Percentiles rank a stretch among this genome's conserved stretches.
Evolutionary conservation across 495 filamentous ascomycete species (phyloP).

Genomic region (Penicillium coffeae): DNA sequence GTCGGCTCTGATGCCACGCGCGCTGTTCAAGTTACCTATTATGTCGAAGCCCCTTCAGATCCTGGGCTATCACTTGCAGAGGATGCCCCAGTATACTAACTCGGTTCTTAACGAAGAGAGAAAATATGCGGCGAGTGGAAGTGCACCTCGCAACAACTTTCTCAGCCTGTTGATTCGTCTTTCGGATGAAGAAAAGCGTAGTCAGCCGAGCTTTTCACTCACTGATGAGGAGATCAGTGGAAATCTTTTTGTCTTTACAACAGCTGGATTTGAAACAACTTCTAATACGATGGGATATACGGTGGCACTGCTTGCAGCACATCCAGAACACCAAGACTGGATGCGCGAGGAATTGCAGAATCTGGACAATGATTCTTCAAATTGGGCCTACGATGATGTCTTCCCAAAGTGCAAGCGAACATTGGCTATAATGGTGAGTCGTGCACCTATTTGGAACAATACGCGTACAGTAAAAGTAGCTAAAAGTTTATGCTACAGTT

Average conservation of each 20-base stretch:
- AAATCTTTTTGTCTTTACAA: constrained; percentile 52
- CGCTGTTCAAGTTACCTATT: constrained; percentile 24
- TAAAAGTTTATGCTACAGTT: constrained; percentile 18
- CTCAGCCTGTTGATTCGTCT: constrained; percentile 35
- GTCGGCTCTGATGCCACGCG: constrained; percentile 27
- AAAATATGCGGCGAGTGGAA: constrained; percentile 13
- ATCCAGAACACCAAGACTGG: constrained; percentile 40
- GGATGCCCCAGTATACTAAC: constrained; percentile 23
- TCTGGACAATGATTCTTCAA: background rate
- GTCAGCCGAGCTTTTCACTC: background rate
- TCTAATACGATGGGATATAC: constrained; percentile 38
- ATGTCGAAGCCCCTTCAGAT: constrained; percentile 24
- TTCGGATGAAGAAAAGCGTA: constrained; percentile 23
- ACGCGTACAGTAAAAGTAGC: background rate
- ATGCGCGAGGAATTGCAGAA: constrained; percentile 29
- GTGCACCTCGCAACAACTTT: constrained; percentile 27
- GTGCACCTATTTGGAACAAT: background rate
- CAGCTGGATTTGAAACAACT: constrained; percentile 49
- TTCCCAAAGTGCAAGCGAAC: constrained; percentile 6
- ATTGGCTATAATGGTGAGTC: constrained; percentile 8
- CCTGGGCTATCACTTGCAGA: constrained; percentile 22
- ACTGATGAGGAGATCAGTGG: constrained; percentile 29
- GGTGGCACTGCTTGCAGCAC: constrained; percentile 34
- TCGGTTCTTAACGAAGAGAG: constrained; percentile 34
- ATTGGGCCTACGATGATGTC: constrained; percentile 1